Base-by-base conservation (phyloP, 306 rosid species). In the Rosa rugosa region DNA sequence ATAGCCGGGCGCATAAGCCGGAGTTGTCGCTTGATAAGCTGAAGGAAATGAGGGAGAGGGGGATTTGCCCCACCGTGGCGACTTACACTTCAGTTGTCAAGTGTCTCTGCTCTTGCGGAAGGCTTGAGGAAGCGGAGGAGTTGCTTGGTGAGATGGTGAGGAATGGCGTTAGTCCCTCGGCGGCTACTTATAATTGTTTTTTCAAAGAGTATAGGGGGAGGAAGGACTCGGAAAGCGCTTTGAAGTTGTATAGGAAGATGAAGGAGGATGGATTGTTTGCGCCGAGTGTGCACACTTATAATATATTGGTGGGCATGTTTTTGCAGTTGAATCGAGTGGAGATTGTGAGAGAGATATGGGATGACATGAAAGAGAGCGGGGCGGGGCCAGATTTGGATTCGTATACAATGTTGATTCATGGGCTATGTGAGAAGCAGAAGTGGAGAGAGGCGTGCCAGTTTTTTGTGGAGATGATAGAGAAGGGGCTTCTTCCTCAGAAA, bases 391-490 rank as follows among this genome's bases (percentile, higher is more conserved):
- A 92, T 86, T 87, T 92, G 81, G 93, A 94, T 85, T 82, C 94
- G 0, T 92, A 94, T 77, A 92, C 99, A 0, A 72, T 82, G 78
- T 76, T 92, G 82, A 83, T 94, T 73, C 92, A 92, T 71, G 95
- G 95, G 73, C 64, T 94, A 51, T 94, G 99, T 16, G 88, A 86
- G 87, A 87, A 79, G 71, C 79, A 80, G 27, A 86, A 84, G 16
- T 94, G 99, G 99, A 89, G 86, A 79, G 92, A 88, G 72, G 97
- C 97, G 59, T 94, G 99, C 76, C 85, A 87, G 12, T 88, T 68
- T 80, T 94, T 92, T 80, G 92, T 91, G 49, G 97, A 94, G 89
- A 94, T 94, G 99, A 92, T 94, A 76, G 95, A 94, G 83, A 92
- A 83, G 57, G 99, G 99, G 23, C 83, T 92, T 89, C 97, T 94